Evolutionary conservation across 2,329 filamentous ascomycete species (phyloP), one percentile per base, ranked within the genome.

Genomic region (Penicillium capsulatum): DNA sequence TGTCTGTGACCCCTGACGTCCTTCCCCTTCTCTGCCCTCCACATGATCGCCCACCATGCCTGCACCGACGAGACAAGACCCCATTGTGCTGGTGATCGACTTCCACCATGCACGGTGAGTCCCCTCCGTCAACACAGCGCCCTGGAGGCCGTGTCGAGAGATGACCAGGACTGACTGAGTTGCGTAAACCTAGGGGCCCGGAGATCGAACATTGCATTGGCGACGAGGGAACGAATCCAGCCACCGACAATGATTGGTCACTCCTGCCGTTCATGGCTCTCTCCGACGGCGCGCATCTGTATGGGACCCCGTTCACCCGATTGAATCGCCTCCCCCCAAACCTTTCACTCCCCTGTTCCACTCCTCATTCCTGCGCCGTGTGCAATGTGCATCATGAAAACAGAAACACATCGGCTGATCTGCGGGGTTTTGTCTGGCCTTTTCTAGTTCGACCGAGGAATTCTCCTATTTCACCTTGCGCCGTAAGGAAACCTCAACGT

Each of bases 401-500:
- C 19, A 22, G 5, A 22, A 9, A 40, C 17, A 36, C 33, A 26
- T 37, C n/a, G 14, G 19, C 44, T 36, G 16, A 39, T 33, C 32
- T 30, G 31, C 51, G 44, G 28, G 9, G 19, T 30, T 29, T 17
- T 30, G 20, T 28, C 17, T 29, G 30, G 11, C 11, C 31, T 22
- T n/a, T n/a, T n/a, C n/a, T 57, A 92, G 86, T 40, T 83, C 86
- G 15, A 84, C 84, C 42, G 92, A 98, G 69, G 92, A 97, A 69
- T 98, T 97, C 72, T 96, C 90, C 36, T 98, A 98, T 71, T 98
- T 98, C 65, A 97, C 91, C 7, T 80, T 98, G 36, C 76, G 88
- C 42, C 79, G 80, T 38, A 68, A 69, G 45, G 62, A 62, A 32
- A 69, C 68, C 7, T 36, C 61, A 1, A 56, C 55, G 2, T 42